These are phyloP conservation scores for Barnettozyma pratensis DNA, from an alignment of 805 yeast species.

Conservation along the genomic window DNA sequence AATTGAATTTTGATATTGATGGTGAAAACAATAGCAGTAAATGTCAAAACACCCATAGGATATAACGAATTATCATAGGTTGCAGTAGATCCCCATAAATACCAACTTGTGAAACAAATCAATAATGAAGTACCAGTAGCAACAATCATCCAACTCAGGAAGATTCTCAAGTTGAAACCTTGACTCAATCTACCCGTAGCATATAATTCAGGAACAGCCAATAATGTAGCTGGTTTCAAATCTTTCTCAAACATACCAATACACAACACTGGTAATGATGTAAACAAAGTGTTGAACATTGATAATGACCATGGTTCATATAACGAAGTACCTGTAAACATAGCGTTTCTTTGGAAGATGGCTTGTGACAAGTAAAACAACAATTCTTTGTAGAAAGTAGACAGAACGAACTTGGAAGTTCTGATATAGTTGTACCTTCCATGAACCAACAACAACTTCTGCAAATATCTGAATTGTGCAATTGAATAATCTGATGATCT, in stretches of 20 bases:
- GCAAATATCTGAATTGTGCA: conserved; percentile 84
- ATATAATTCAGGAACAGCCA: conserved; percentile 91
- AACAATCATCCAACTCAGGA: conserved; percentile 70
- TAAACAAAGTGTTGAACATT: conserved; percentile 94
- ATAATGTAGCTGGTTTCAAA: conserved; percentile 75
- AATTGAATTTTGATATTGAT: conserved; percentile 77
- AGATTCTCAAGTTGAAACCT: conserved; percentile 66
- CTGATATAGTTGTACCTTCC: conserved; percentile 94
- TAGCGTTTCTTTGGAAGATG: conserved; percentile 76
- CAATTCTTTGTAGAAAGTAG: conserved; percentile 93
- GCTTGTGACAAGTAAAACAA: conserved; percentile 86
- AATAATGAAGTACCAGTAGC: conserved; percentile 72
- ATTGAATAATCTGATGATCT: conserved; percentile 91
- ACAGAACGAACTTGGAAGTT: conserved; percentile 84
- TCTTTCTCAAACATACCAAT: conserved; percentile 96
- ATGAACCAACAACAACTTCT: conserved; percentile 83
- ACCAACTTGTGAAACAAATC: conserved; percentile 60
- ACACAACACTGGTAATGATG: conserved; percentile 86
- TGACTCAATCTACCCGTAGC: conserved; percentile 67
- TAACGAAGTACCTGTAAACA: conserved; percentile 89
- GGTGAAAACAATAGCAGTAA: conserved; percentile 63
- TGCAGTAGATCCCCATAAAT: conserved; percentile 68
- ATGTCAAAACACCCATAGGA: conserved; percentile 75
- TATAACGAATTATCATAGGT: conserved; percentile 69
- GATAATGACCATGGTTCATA: conserved; percentile 96